Evolutionary conservation across 2,329 filamentous ascomycete genomes (phyloP).

Genomic region (Metarhizium guizhouense): DNA sequence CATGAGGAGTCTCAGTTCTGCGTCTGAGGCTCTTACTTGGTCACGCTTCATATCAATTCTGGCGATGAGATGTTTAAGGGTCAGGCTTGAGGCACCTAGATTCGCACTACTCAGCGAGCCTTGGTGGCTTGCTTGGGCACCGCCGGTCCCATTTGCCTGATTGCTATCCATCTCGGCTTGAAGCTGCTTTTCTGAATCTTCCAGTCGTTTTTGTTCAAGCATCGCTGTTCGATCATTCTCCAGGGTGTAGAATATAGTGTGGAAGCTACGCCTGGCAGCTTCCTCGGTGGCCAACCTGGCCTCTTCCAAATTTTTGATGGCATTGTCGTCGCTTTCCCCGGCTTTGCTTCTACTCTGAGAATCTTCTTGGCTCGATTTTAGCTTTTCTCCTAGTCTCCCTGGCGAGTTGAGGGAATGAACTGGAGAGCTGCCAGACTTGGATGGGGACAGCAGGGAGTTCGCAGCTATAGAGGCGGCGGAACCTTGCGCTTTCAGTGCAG

Average conservation of each 20-base stretch:
- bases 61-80: conserved; percentile 92
- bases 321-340: conserved; percentile 56
- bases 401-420: conserved; percentile 54
- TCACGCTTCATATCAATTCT: conserved; percentile 89
- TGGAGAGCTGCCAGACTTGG: conserved; percentile 60
- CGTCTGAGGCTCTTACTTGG: conserved; percentile 83
- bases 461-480: conserved; percentile 42
- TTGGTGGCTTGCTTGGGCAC: conserved; percentile 55
- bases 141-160: conserved; percentile 36
- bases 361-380: conserved; percentile 35
- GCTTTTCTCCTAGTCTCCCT: conserved; percentile 46
- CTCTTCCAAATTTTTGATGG: conserved; percentile 86
- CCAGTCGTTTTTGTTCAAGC: conserved; percentile 93
- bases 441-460: conserved; percentile 56
- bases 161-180: conserved; percentile 84
- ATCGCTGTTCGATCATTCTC: conserved; percentile 94
- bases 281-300: conserved; percentile 87
- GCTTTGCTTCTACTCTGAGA: conserved; percentile 53
- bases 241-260: conserved; percentile 88
- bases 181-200: conserved; percentile 92
- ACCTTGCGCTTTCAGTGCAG: conserved; percentile 40
- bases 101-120: conserved; percentile 90
- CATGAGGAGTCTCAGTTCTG: conserved; percentile 84
- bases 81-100: conserved; percentile 89
- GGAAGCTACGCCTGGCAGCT: conserved; percentile 80